Conservation (phyloP, 2,329 filamentous ascomycete species). For the Waltergamsia citrina region DNA sequence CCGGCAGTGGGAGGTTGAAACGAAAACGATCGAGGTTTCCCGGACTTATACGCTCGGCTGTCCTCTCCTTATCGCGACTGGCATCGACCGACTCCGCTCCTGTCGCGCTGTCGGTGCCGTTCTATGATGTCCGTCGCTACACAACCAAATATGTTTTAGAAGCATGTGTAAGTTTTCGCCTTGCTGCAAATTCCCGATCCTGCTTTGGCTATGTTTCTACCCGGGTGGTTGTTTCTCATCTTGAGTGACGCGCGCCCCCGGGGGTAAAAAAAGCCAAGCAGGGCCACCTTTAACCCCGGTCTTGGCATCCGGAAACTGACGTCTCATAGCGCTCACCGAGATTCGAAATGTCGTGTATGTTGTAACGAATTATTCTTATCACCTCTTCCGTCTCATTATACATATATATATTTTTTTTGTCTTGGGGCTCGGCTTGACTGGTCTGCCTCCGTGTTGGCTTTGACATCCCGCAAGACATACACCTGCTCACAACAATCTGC, state of each 20-base stretch:
- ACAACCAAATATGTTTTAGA: slow-evolving; percentile 28
- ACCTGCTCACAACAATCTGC: no score
- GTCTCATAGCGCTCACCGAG: slow-evolving; percentile 34
- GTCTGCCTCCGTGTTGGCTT: no score
- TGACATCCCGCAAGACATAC: no score
- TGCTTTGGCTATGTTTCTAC: background rate
- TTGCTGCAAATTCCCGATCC: slow-evolving; percentile 1
- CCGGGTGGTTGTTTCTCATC: background rate
- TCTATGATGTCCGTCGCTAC: slow-evolving; percentile 21
- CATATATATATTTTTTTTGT: no score
- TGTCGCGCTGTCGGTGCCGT: slow-evolving; percentile 17
- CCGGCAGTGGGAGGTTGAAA: background rate
- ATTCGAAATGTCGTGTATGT: slow-evolving; percentile 42
- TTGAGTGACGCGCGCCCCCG: background rate
- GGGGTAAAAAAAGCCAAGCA: slow-evolving; percentile 12
- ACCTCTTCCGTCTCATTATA: no score
- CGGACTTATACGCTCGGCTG: background rate
- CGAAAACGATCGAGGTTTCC: background rate
- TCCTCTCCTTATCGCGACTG: background rate
- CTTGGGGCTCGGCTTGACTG: no score
- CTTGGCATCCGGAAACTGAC: slow-evolving; percentile 25
- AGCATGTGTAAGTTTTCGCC: slow-evolving; percentile 29
- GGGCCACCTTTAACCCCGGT: slow-evolving; percentile 15
- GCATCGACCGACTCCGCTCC: slow-evolving; percentile 4
- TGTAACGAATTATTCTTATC: no score